These are phyloP conservation scores for Gaeumannomyces tritici DNA, from an alignment of 2,329 filamentous ascomycete species.

Conservation along the genomic window DNA sequence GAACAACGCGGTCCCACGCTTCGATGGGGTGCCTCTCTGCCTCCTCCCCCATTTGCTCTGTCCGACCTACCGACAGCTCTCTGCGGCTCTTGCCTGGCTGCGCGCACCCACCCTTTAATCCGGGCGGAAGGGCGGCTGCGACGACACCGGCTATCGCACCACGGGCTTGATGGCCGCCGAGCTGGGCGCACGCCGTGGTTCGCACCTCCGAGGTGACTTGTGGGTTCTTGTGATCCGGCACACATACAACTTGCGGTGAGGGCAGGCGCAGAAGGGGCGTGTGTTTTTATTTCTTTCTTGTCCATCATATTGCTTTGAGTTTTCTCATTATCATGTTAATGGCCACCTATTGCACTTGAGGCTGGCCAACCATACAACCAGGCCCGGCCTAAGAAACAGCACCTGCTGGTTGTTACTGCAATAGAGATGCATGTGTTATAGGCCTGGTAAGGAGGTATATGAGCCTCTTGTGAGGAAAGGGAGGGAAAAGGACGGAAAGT, in stretches of 20 bases:
- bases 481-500: background rate
- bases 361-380: background rate
- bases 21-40: background rate
- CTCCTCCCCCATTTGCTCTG: background rate
- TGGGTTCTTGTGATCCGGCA: background rate
- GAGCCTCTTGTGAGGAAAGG: background rate
- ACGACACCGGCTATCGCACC: no score
- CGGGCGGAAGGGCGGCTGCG: background rate
- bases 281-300: background rate
- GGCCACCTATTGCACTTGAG: no score
- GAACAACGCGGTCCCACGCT: background rate
- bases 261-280: background rate
- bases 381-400: background rate
- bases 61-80: background rate
- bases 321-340: background rate
- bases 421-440: background rate
- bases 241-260: background rate
- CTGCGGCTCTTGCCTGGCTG: background rate
- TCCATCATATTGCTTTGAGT: background rate
- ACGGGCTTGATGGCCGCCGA: background rate
- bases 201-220: background rate
- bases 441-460: background rate
- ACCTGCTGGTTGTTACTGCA: background rate
- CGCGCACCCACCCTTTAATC: background rate
- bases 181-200: background rate